These are phyloP conservation scores for Zygosaccharomyces pseudorouxii DNA, from an alignment of 805 yeast species.

Conservation along the genomic window DNA sequence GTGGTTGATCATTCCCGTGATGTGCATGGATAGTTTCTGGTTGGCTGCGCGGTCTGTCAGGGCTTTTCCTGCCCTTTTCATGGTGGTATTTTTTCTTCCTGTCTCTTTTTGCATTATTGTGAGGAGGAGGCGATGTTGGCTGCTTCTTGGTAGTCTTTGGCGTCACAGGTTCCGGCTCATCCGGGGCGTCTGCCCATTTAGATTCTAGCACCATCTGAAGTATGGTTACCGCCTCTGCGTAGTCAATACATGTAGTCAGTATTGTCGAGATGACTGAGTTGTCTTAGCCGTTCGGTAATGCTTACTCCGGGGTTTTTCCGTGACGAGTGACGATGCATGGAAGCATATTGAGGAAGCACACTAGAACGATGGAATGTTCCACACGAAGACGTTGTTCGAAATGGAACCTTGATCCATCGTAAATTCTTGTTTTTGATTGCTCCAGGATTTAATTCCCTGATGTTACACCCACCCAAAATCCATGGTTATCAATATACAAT, in stretches of 20 bases:
- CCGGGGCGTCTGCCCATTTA: slow-evolving; percentile 29
- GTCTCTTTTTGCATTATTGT: slow-evolving; percentile 4
- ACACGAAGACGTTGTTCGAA: too few relatives aligned
- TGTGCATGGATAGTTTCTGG: neutral
- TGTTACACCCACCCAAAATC: too few relatives aligned
- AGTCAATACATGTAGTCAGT: neutral
- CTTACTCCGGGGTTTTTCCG: neutral
- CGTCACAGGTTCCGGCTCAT: slow-evolving; percentile 7
- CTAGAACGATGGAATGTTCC: neutral
- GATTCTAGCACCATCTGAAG: slow-evolving; percentile 26
- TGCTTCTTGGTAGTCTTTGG: slow-evolving; percentile 6
- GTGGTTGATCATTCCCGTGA: neutral
- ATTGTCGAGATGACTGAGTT: neutral
- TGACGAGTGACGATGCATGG: neutral
- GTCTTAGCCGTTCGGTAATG: neutral
- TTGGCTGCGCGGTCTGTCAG: slow-evolving; percentile 1
- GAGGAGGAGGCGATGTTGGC: neutral
- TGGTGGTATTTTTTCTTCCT: slow-evolving; percentile 1
- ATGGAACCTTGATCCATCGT: too few relatives aligned
- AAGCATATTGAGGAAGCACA: neutral
- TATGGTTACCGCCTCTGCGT: neutral
- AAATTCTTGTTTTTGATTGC: too few relatives aligned
- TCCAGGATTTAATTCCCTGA: too few relatives aligned
- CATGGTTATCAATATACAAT: too few relatives aligned
- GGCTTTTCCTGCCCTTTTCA: neutral